Evolutionary conservation across 805 yeast species (phyloP), one percentile per base, ranked within the genome.

Genomic region (Ogataea neopini): DNA sequence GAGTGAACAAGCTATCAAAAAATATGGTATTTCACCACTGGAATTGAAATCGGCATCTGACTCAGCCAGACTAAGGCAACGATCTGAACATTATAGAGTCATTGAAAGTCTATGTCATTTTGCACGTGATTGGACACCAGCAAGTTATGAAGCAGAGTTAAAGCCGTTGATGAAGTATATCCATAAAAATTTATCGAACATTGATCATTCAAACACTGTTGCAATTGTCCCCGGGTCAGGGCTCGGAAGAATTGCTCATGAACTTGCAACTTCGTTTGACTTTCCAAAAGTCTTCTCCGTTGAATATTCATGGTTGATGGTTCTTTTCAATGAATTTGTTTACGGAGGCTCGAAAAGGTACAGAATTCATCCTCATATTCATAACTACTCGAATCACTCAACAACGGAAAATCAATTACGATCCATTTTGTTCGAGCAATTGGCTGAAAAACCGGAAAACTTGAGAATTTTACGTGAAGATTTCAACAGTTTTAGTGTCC

Each of bases 161-260:
- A 48, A 59, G 4, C 86, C 86, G 0, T 63, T 88, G 38, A 53
- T 80, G 25, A 60, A 70, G 1, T 89, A 81, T 52, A 71, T 88
- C 13, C 56, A 61, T 1, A 40, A 53, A 0, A 80, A 80, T 37
- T 61, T 85, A 17, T 29, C 17, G 1, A 58, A 64, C 3, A 18
- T 62, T 1, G 56, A 62, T 34, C 29, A 46, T 3, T 42, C 54
- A 3, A 53, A 66, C 34, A 78, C 87, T 0, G 66, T 79, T 10
- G 74, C 88, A 0, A 67, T 91, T 3, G 78, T 88, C 1, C 97
- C 98, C 0, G 98, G 98, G 0, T 80, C 94, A 1, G 98, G 98
- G 0, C 70, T 86, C 20, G 96, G 96, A 0, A 71, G 89, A 53
- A 68, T 89, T 0, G 83, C 96, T 1, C 83, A 82, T 60, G 88